phyloP scores from a whole-genome alignment of 805 yeast genomes.

The Kluyveromyces aestuarii region DNA sequence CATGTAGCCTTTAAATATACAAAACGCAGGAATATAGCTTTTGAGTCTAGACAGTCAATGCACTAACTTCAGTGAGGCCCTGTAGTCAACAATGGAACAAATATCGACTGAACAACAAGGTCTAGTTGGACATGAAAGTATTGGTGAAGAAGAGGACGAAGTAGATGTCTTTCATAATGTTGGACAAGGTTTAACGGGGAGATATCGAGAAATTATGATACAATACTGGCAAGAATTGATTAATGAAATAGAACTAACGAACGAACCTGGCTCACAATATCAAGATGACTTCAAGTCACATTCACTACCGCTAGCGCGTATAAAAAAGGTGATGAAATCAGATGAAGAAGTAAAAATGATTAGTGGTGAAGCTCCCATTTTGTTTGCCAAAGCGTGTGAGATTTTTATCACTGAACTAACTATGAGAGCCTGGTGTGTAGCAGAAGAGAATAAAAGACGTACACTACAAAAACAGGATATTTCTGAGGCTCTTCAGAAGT shows the following conservation, averaged over 20 bases:
- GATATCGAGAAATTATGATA: constrained; percentile 80
- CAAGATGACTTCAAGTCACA: constrained; percentile 91
- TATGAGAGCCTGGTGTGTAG: constrained; percentile 98
- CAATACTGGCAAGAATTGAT: constrained; percentile 97
- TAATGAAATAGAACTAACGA: constrained; percentile 49
- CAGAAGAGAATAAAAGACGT: constrained; percentile 91
- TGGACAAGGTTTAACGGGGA: constrained; percentile 82
- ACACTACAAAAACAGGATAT: constrained; percentile 91
- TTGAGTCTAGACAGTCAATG: neutral
- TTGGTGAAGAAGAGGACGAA: constrained; percentile 27
- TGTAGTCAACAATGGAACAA: neutral
- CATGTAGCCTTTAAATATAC: too few relatives aligned
- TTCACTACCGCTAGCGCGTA: constrained; percentile 90
- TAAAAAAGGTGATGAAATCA: constrained; percentile 95
- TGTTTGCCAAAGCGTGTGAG: constrained; percentile 97
- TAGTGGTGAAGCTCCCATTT: constrained; percentile 94
- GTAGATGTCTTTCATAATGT: constrained; percentile 72
- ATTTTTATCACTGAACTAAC: constrained; percentile 93
- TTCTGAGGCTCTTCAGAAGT: constrained; percentile 87
- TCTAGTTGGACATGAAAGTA: neutral
- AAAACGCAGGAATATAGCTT: neutral
- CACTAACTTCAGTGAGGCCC: neutral
- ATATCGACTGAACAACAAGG: neutral
- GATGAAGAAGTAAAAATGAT: constrained; percentile 97
- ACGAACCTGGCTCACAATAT: constrained; percentile 49